Conservation (phyloP, 2,329 filamentous ascomycete species). For the Annulohypoxylon truncatum region DNA sequence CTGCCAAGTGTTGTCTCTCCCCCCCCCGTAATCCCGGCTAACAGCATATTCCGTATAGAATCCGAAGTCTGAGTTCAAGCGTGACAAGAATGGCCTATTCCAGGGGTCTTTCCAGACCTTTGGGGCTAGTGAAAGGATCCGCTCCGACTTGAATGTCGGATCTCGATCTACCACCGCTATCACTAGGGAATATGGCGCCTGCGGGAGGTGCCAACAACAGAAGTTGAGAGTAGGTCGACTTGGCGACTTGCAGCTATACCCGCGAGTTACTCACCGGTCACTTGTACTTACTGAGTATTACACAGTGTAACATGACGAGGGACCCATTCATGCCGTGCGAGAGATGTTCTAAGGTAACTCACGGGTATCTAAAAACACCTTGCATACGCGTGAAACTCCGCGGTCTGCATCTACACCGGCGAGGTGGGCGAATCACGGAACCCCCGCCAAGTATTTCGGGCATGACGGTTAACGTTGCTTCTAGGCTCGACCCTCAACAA, state of each 20-base stretch:
- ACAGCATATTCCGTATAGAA: constrained; percentile 14
- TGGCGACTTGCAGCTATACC: neutral
- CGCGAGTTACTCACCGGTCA: neutral
- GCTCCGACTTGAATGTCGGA: constrained; percentile 14
- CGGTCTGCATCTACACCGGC: constrained; percentile 15
- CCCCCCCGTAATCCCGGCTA: constrained; percentile 3
- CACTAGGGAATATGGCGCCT: constrained; percentile 19
- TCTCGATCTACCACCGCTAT: constrained; percentile 14
- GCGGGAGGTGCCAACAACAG: constrained; percentile 17
- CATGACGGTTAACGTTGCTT: neutral
- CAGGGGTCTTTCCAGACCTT: constrained; percentile 21
- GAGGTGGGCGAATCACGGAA: constrained; percentile 11
- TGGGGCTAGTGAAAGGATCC: constrained; percentile 18
- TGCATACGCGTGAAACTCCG: constrained; percentile 22
- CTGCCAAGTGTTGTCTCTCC: neutral
- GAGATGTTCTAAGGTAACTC: constrained; percentile 10
- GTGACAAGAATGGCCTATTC: constrained; percentile 14
- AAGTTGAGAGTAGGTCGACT: constrained; percentile 15
- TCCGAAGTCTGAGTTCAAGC: constrained; percentile 17
- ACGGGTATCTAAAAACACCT: constrained; percentile 9
- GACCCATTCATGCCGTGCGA: constrained; percentile 16
- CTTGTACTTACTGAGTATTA: constrained; percentile 13
- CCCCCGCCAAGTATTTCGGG: neutral
- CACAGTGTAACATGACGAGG: constrained; percentile 22
- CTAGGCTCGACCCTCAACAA: constrained; percentile 20